Evolutionary conservation across 371 early-diverging fungal genomes (phyloP).

Genomic region (Entomophthora muscae): DNA sequence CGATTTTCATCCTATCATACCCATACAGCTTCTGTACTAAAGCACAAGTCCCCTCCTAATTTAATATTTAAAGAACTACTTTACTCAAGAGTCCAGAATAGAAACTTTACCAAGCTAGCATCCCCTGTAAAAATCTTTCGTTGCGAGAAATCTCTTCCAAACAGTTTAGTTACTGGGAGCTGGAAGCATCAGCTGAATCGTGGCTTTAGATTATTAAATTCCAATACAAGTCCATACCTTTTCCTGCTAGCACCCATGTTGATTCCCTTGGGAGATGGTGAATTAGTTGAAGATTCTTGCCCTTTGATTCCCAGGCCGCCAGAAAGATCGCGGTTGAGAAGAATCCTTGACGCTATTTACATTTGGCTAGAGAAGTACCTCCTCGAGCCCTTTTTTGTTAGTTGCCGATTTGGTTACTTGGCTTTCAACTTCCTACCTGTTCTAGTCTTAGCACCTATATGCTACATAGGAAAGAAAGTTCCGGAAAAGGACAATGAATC

Average conservation of each 20-base stretch:
- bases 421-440: slow-evolving; percentile 43
- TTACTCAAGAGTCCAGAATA: no score
- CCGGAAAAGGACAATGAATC: slow-evolving; percentile 27
- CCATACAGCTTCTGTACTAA: neutral
- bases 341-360: neutral
- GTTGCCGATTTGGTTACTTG: slow-evolving; percentile 36
- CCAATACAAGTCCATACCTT: neutral
- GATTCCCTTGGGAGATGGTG: neutral
- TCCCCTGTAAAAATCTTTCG: neutral
- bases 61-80: no score
- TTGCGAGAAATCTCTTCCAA: neutral
- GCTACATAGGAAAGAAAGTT: slow-evolving; percentile 29
- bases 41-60: neutral
- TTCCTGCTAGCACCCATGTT: neutral
- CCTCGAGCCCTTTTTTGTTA: slow-evolving; percentile 31
- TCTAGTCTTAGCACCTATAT: slow-evolving; percentile 25
- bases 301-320: neutral
- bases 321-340: neutral
- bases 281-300: neutral
- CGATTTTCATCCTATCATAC: neutral
- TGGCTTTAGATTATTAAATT: neutral
- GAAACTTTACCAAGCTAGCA: no score
- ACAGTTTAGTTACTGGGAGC: neutral
- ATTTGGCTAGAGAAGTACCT: slow-evolving; percentile 17
- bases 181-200: neutral